Base-by-base conservation (phyloP, 192 early-diverging fungal species). In the Obelidium mucronatum region DNA sequence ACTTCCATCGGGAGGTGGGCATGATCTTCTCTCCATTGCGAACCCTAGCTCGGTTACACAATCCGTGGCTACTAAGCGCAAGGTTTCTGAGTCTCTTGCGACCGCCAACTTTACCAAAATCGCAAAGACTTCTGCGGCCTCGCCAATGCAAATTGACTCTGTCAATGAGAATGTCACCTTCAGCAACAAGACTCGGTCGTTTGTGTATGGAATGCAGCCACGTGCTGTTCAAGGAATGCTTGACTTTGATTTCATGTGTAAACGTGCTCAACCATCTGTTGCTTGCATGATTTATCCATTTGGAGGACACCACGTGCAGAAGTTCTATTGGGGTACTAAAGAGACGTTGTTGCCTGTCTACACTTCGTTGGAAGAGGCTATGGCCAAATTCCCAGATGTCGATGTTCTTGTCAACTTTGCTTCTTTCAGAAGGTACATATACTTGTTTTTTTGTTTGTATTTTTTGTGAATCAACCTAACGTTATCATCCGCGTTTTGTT, bases 291-390 rank as follows among this genome's bases (percentile, higher is more conserved):
- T 99, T 76, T 99, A 99, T 80, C 96, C 97, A 70, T 99, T 99
- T 83, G 95, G 97, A 71, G 97, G 97, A 53, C 94, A 95, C 84
- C 96, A 99, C 79, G 93, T 99, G 66, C 97, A 99, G 81, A 99
- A 97, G 84, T 99, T 99, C 89, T 99, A 99, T 90, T 99, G 97
- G 97, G 97, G 97, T 53, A 97, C 96, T 51, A 93, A 96, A 87
- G 97, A 99, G 84, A 97, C 95, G 39, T 87, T 99, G 54, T 80
- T 99, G 59, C 93, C 94, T 26, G 97, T 99, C 31, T 97, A 96
- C 85, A 94, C 95, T 17, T 90, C 92, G 39, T 80, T 97, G 58
- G 85, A 90, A 62, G 95, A 95, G 82, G 97, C 96, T 0, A 85
- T 90, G 68, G 80, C 84, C 77, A 89, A 91, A 71, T 95, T 91